Evolutionary conservation across 192 early-diverging fungal species (phyloP), one percentile per base, ranked within the genome.

Genomic region (Umbelopsis ramanniana): DNA sequence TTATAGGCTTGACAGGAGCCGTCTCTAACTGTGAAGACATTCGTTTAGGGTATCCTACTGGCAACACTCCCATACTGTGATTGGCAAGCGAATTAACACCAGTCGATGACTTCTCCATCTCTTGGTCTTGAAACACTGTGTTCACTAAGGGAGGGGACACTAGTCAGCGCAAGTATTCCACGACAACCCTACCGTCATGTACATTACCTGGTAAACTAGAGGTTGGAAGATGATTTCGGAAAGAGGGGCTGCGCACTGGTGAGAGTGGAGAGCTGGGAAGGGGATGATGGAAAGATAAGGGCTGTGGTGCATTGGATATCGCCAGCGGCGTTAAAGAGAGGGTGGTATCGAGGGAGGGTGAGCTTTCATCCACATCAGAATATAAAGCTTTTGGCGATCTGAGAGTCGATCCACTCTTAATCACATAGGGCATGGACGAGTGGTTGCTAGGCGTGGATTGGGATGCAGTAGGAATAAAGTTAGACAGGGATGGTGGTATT

Each of bases 261-360:
- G 57, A 63, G 33, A 63, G 26, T 37, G 57, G 57, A 63, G 57
- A 63, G 14, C 35, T 63, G 15, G 57, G 57, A 63, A 63, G 57
- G 6, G 26, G 57, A 37, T 63, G 57, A 37, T 63, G 26, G 57
- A 63, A 63, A 37, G 57, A 9, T 26, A 63, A 19, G 4, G 57
- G 33, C 19, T 63, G 57, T 26, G 26, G 33, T 63, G 33, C 33
- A 37, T 3, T 37, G 0, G 57, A 63, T 15, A 63, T 29, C 17
- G 26, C 33, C 33, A 63, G 26, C 17, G 57, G 57, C 26, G 57
- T 26, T 19, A 63, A 19, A 63, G 57, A 63, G 19, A 63, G 57
- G 3, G 57, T 63, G 57, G 57, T 63, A 63, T 63, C 57, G 26
- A 35, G 24, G 11, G 57, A 29, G 7, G 26, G 14, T 38, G 33